Percentiles rank a stretch among this genome's conserved stretches.
Evolutionary conservation across 495 filamentous ascomycete species (phyloP).

Genomic region (Chaetomidium leptoderma): DNA sequence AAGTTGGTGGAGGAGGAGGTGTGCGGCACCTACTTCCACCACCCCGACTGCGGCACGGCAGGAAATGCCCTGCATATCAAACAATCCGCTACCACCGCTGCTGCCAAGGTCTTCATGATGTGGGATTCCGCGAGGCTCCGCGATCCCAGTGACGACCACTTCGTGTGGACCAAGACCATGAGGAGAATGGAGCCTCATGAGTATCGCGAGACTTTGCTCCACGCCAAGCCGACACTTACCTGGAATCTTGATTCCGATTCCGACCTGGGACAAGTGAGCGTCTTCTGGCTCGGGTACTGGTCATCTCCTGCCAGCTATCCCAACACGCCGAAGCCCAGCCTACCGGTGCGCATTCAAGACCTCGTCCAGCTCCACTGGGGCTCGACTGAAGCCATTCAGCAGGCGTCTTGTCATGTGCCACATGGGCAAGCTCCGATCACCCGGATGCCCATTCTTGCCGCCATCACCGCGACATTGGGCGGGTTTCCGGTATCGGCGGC

Average conservation of each 20-base stretch:
- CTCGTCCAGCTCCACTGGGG: constrained; percentile 4
- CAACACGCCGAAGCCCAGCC: neutral
- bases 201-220: constrained; percentile 44
- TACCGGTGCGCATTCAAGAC: neutral
- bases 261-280: neutral
- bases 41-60: constrained; percentile 65
- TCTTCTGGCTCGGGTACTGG: constrained; percentile 14
- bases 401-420: constrained; percentile 2
- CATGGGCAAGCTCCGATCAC: neutral
- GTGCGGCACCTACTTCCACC: constrained; percentile 51
- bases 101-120: constrained; percentile 56
- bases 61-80: constrained; percentile 53
- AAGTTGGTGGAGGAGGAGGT: constrained; percentile 38
- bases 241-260: neutral
- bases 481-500: constrained; percentile 5
- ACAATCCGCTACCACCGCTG: constrained; percentile 14
- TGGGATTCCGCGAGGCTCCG: constrained; percentile 54
- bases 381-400: neutral
- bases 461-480: neutral
- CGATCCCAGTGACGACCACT: constrained; percentile 49
- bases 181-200: constrained; percentile 52
- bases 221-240: constrained; percentile 27
- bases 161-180: constrained; percentile 59
- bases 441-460: constrained; percentile 10
- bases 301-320: neutral